A percentile compares a stretch with the other conserved stretches of the same genome.
phyloP scores from a whole-genome alignment of 2,329 filamentous ascomycete genomes.

The Zasmidium angulare region DNA sequence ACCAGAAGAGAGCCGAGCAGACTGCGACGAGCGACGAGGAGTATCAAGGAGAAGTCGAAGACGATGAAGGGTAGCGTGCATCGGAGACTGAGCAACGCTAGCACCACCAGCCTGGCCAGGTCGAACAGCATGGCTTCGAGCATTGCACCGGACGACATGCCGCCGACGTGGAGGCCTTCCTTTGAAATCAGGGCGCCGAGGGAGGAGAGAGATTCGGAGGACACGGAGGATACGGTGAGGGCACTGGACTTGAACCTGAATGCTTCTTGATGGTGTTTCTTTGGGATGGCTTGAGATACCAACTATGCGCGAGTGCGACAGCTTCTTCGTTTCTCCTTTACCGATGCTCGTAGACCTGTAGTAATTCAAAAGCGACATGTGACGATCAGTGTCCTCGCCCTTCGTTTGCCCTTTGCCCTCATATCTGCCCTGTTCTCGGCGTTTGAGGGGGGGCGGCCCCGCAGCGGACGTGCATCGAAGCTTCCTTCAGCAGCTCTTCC shows the following conservation, averaged over 20 bases:
- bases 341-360: background rate
- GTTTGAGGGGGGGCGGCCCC: background rate
- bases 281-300: constrained; percentile 6
- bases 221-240: background rate
- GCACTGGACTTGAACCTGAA: background rate
- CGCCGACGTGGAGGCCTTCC: background rate
- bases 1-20: background rate
- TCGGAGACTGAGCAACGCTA: background rate
- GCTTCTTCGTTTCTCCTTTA: background rate
- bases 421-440: background rate
- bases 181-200: background rate
- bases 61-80: background rate
- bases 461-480: background rate
- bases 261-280: background rate
- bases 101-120: background rate
- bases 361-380: constrained; percentile 1
- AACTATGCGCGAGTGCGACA: constrained; percentile 7
- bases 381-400: background rate
- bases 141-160: background rate
- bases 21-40: constrained; percentile 1
- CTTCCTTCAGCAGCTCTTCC: background rate
- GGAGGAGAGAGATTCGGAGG: background rate
- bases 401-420: background rate
- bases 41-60: background rate
- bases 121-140: background rate